Conservation (phyloP, 495 filamentous ascomycete species). For the Trichoderma parareesei region DNA sequence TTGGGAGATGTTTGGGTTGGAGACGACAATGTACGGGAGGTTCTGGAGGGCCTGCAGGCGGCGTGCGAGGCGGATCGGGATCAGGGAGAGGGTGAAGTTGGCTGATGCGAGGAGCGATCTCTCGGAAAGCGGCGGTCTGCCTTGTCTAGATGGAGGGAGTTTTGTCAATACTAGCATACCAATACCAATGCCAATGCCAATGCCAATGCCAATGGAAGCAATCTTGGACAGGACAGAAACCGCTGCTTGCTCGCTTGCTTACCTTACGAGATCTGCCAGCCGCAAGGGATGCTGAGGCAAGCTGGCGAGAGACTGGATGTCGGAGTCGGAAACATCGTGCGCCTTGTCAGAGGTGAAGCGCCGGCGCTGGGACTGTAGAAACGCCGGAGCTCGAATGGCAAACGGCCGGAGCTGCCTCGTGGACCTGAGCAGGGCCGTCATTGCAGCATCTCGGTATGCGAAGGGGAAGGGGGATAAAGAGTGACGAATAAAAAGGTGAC, state of each 20-base stretch:
- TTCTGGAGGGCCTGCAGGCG: constrained; percentile 87
- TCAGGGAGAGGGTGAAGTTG: constrained; percentile 87
- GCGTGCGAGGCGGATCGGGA: constrained; percentile 89
- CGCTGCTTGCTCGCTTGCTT: constrained; percentile 16
- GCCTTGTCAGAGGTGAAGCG: constrained; percentile 7
- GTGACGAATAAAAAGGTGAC: too few species aligned
- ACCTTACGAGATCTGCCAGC: constrained; percentile 84
- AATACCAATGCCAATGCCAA: neutral
- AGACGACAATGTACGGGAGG: constrained; percentile 94
- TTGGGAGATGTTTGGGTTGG: constrained; percentile 81
- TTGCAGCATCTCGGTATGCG: neutral
- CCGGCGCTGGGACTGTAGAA: neutral
- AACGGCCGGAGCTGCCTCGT: neutral
- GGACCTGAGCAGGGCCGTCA: neutral
- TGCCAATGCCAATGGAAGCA: too few species aligned
- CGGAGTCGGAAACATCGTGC: constrained; percentile 44
- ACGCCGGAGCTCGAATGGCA: neutral
- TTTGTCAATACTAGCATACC: neutral
- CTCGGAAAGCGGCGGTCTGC: constrained; percentile 76
- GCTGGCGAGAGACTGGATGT: constrained; percentile 68
- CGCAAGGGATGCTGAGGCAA: constrained; percentile 74
- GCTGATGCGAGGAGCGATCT: constrained; percentile 76
- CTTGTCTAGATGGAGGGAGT: constrained; percentile 50
- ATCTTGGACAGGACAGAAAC: neutral
- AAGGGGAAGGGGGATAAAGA: neutral